These are phyloP conservation scores for Chionographis japonica DNA, from an alignment of 106 monocot species.

Conservation along the genomic window DNA sequence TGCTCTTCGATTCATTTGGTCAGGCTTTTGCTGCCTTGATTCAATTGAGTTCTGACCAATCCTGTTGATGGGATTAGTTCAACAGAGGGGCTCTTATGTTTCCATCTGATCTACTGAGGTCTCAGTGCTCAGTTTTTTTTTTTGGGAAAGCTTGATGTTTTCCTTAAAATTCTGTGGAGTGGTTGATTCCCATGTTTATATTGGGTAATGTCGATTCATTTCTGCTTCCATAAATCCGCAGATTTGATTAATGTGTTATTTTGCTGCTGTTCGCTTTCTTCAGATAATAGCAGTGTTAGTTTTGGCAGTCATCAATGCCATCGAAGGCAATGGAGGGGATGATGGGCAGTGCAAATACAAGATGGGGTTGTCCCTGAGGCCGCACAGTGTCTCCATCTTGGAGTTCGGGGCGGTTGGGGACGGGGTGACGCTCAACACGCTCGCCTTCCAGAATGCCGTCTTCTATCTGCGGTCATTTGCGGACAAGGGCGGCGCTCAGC, in stretches of 20 bases:
- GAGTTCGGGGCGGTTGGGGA: constrained; percentile 95
- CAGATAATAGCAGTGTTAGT: constrained; percentile 15
- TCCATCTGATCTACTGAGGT: too few species aligned
- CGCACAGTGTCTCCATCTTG: constrained; percentile 76
- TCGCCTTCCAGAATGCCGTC: constrained; percentile 91
- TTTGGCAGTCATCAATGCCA: constrained; percentile 4
- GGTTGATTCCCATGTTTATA: neutral
- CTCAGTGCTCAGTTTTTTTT: too few species aligned
- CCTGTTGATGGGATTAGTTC: too few species aligned
- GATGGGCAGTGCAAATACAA: constrained; percentile 21
- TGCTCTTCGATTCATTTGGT: neutral
- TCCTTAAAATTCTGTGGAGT: too few species aligned
- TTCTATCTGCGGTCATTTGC: constrained; percentile 82
- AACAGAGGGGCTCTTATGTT: too few species aligned
- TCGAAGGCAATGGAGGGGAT: constrained; percentile 7
- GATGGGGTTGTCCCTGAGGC: constrained; percentile 26
- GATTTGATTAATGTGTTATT: neutral
- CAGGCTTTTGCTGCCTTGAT: too few species aligned
- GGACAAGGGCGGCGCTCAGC: constrained; percentile 93
- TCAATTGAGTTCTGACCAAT: too few species aligned
- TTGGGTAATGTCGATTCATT: neutral
- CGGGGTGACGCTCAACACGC: constrained; percentile 62
- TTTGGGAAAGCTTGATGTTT: too few species aligned
- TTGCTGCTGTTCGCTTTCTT: neutral
- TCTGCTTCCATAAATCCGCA: neutral